phyloP scores from a whole-genome alignment of 305 asterid genomes.

The Fraxinus platypoda region DNA sequence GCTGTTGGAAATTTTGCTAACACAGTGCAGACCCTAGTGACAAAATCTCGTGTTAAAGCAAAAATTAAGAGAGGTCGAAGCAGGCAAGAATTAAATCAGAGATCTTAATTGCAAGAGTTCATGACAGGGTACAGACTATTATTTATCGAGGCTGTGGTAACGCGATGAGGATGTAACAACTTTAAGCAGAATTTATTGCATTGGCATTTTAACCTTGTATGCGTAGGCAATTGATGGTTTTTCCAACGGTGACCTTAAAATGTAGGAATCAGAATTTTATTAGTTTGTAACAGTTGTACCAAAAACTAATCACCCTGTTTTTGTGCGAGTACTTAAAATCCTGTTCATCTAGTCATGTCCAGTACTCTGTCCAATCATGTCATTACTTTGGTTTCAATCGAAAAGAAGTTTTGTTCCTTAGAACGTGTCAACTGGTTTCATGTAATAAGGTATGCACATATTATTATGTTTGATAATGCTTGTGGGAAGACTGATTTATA shows the following conservation, averaged over 20 bases:
- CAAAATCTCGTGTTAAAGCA: constrained; percentile 85
- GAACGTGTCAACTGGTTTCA: background rate
- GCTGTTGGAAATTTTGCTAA: constrained; percentile 91
- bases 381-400: constrained; percentile 25
- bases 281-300: constrained; percentile 12
- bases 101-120: constrained; percentile 32
- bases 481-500: background rate
- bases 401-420: background rate
- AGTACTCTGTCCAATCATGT: background rate
- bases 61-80: constrained; percentile 71
- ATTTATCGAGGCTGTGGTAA: constrained; percentile 22
- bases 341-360: background rate
- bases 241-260: constrained; percentile 24
- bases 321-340: background rate
- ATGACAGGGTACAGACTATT: constrained; percentile 5
- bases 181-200: constrained; percentile 13
- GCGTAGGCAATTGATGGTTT: constrained; percentile 13
- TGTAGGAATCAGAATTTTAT: constrained; percentile 19
- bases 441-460: background rate
- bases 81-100: constrained; percentile 64
- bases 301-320: background rate
- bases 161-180: background rate
- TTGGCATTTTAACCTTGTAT: constrained; percentile 25
- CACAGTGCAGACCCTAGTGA: constrained; percentile 83
- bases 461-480: background rate